Evolutionary conservation across 1,284 basidiomycete species (phyloP).

Genomic region (Naganishia albida): DNA sequence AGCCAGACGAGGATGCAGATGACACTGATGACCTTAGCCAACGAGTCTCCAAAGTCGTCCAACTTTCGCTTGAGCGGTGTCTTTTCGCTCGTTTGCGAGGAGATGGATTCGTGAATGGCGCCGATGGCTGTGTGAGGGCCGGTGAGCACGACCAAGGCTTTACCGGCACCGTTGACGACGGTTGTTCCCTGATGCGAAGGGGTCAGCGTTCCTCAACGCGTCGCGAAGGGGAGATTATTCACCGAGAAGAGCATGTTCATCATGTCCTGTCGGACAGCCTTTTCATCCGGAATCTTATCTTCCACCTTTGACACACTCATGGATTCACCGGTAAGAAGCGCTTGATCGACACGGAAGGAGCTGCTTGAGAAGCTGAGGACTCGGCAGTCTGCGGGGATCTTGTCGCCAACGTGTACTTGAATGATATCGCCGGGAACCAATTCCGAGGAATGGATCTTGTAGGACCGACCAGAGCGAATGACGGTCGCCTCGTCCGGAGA

Average conservation of each 20-base stretch:
- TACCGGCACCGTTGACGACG: slow-evolving; percentile 84
- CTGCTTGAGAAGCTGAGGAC: slow-evolving; percentile 78
- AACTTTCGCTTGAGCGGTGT: slow-evolving; percentile 93
- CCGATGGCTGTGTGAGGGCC: slow-evolving; percentile 87
- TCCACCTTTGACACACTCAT: slow-evolving; percentile 78
- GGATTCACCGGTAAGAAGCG: slow-evolving; percentile 91
- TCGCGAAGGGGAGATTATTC: slow-evolving; percentile 42
- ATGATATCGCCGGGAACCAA: slow-evolving; percentile 93
- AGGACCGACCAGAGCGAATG: slow-evolving; percentile 70
- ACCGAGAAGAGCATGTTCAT: slow-evolving; percentile 90
- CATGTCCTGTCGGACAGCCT: slow-evolving; percentile 94
- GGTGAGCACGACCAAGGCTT: slow-evolving; percentile 80
- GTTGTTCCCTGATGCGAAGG: slow-evolving; percentile 72
- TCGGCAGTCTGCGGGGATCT: slow-evolving; percentile 89
- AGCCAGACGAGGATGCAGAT: slow-evolving; percentile 95
- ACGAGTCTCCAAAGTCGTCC: slow-evolving; percentile 92
- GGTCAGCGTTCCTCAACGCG: neutral
- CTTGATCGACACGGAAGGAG: slow-evolving; percentile 89
- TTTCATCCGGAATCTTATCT: slow-evolving; percentile 65
- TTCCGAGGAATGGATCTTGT: slow-evolving; percentile 75
- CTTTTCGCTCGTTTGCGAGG: slow-evolving; percentile 67
- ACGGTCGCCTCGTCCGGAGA: slow-evolving; percentile 92
- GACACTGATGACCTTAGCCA: slow-evolving; percentile 92
- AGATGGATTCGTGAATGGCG: slow-evolving; percentile 89
- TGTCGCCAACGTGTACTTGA: slow-evolving; percentile 85